Percentiles rank a stretch among this genome's conserved stretches.
Evolutionary conservation across 2,329 filamentous ascomycete species (phyloP).

Genomic region (Beauveria bassiana): DNA sequence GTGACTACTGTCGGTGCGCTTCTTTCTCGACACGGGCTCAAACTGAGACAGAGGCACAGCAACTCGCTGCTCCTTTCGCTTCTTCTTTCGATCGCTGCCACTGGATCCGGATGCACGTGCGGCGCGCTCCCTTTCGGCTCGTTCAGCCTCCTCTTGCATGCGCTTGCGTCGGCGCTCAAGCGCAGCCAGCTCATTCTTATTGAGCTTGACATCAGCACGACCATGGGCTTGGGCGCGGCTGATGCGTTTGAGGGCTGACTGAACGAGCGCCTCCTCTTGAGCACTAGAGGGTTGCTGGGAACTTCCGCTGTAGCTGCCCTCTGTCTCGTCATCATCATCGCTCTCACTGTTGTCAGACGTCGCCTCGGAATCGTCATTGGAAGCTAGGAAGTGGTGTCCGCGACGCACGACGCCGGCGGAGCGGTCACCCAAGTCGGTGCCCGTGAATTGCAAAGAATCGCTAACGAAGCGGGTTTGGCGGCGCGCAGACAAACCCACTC

Average conservation of each 20-base stretch:
- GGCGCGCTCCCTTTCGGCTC: slow-evolving; percentile 9
- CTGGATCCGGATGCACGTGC: slow-evolving; percentile 15
- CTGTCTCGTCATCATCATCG: slow-evolving; percentile 36
- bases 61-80: slow-evolving; percentile 39
- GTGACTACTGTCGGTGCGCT: slow-evolving; percentile 15
- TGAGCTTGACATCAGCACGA: slow-evolving; percentile 71
- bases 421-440: slow-evolving; percentile 45
- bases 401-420: slow-evolving; percentile 30
- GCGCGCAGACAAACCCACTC: slow-evolving; percentile 40
- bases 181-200: slow-evolving; percentile 70
- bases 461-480: slow-evolving; percentile 45
- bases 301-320: slow-evolving; percentile 42
- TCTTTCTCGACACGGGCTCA: slow-evolving; percentile 33
- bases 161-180: slow-evolving; percentile 62
- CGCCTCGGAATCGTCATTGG: slow-evolving; percentile 29
- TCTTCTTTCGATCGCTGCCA: slow-evolving; percentile 30
- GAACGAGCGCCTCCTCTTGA: slow-evolving; percentile 67
- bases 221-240: slow-evolving; percentile 68
- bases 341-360: slow-evolving; percentile 21
- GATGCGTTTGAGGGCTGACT: slow-evolving; percentile 73
- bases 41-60: slow-evolving; percentile 47
- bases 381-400: slow-evolving; percentile 27
- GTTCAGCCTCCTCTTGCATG: slow-evolving; percentile 38
- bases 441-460: slow-evolving; percentile 55
- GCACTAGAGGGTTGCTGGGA: slow-evolving; percentile 52